Conservation (phyloP, 2,329 filamentous ascomycete genomes). For the Fusarium oxysporum region DNA sequence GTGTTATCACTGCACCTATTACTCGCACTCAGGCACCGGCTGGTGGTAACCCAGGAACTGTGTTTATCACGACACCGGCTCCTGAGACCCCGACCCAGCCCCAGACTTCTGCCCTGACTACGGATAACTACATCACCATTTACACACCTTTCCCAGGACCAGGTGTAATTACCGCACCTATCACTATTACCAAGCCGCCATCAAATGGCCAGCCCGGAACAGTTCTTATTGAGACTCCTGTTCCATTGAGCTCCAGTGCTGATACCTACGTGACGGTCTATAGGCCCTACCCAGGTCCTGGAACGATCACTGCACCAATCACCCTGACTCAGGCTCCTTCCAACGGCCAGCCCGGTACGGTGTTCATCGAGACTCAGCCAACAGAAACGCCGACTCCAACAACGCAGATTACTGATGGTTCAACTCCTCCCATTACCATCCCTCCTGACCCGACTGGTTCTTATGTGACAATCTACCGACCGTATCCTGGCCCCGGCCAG, state of each 20-base stretch:
- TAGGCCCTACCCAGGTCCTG: conserved; percentile 30
- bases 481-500: conserved; percentile 25
- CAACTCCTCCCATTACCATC: conserved; percentile 13
- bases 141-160: conserved; percentile 32
- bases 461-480: conserved; percentile 30
- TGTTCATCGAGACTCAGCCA: conserved; percentile 33
- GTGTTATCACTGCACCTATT: conserved; percentile 27
- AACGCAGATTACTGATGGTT: background rate
- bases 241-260: conserved; percentile 14
- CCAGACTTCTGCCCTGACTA: background rate
- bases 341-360: conserved; percentile 32
- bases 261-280: conserved; percentile 34
- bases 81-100: background rate
- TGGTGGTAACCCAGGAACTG: conserved; percentile 22
- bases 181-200: conserved; percentile 29
- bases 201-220: conserved; percentile 28
- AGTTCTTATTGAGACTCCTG: conserved; percentile 30
- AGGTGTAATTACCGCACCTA: conserved; percentile 17
- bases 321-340: conserved; percentile 30
- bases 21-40: conserved; percentile 22
- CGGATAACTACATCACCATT: conserved; percentile 31
- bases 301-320: conserved; percentile 29
- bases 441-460: conserved; percentile 25
- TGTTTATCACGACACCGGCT: conserved; percentile 31
- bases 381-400: background rate